Evolutionary conservation across 352 stramenopile genomes (phyloP), one percentile per base, ranked within the genome.

Genomic region (Phytophthora aleatoria): DNA sequence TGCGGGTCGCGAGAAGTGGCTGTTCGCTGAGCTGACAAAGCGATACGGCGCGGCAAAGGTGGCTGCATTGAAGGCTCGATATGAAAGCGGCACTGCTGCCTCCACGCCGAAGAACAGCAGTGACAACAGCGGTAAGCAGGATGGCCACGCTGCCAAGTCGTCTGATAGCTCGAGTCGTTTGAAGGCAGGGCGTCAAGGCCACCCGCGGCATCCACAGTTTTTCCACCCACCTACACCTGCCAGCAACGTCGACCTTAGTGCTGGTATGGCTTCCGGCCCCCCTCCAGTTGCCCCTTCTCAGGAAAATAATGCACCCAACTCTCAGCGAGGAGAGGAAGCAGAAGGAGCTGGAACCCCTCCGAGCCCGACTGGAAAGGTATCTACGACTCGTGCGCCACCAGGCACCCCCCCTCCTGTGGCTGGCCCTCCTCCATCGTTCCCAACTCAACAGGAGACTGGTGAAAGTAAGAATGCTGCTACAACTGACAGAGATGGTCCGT

Each of bases 11-110:
- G 83, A 92, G 44, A 76, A 86, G n/a, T 81, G 73, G 43, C 48
- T 94, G 24, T 94, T 94, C 28, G 50, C 67, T 15, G 85, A 91
- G 41, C 56, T 94, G 5, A 75, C 81, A 16, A 83, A 83, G 39
- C 79, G 77, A 28, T 94, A 94, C 55, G 81, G 81, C 12, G 68
- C 64, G 8, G 55, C 74, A 0, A 87, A 80, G 60, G 80, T 91
- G 20, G 57, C 51, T 36, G 47, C 43, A 5, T 57, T 92, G 7
- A 74, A 83, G 33, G 43, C 43, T 49, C 66, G 50, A 13, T 77
- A 65, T 47, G 58, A 75, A 35, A 67, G 27, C 49, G 57, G 45
- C 10, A 71, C 38, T 39, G 44, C 36, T 48, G 26, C 35, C 36
- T 49, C 43, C 1, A 45, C 24, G 20, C 44, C 12, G 10, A 57